phyloP scores from a whole-genome alignment of 2,329 filamentous ascomycete species.

The Grosmannia huntii region DNA sequence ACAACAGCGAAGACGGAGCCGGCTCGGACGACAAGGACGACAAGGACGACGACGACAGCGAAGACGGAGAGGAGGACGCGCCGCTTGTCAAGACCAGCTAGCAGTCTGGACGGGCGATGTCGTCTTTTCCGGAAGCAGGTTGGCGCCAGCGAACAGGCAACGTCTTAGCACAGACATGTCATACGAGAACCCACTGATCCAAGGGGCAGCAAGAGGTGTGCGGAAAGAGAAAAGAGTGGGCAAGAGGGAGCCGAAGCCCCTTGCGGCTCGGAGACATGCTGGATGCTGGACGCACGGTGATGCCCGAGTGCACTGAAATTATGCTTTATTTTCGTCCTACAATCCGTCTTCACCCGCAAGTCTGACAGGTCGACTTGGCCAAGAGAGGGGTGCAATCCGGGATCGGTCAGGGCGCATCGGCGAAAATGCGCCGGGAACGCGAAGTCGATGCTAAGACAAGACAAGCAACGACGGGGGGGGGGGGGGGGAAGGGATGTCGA shows the following conservation, averaged over 20 bases:
- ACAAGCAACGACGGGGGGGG: too few relatives aligned
- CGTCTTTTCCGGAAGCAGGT: neutral
- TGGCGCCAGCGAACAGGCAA: neutral
- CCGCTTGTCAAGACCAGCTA: constrained; percentile 3
- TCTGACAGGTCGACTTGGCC: too few relatives aligned
- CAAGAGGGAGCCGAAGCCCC: too few relatives aligned
- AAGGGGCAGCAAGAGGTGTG: neutral
- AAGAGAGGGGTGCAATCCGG: too few relatives aligned
- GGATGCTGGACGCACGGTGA: too few relatives aligned
- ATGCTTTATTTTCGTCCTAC: too few relatives aligned
- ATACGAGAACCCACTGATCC: neutral
- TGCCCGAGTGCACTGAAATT: too few relatives aligned
- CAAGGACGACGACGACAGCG: constrained; percentile 32
- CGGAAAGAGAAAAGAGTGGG: too few relatives aligned
- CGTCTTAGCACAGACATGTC: neutral
- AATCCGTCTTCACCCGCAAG: too few relatives aligned
- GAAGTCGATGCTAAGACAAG: neutral
- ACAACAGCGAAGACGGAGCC: constrained; percentile 31
- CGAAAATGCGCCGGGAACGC: too few relatives aligned
- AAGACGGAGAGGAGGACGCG: constrained; percentile 11
- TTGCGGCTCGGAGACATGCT: too few relatives aligned
- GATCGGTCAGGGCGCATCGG: too few relatives aligned
- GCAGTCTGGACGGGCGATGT: neutral
- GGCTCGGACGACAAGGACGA: constrained; percentile 31
- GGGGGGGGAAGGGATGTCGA: neutral